Evolutionary conservation across 371 early-diverging fungal species (phyloP).

Genomic region (Polyrhizophydium stewartii): DNA sequence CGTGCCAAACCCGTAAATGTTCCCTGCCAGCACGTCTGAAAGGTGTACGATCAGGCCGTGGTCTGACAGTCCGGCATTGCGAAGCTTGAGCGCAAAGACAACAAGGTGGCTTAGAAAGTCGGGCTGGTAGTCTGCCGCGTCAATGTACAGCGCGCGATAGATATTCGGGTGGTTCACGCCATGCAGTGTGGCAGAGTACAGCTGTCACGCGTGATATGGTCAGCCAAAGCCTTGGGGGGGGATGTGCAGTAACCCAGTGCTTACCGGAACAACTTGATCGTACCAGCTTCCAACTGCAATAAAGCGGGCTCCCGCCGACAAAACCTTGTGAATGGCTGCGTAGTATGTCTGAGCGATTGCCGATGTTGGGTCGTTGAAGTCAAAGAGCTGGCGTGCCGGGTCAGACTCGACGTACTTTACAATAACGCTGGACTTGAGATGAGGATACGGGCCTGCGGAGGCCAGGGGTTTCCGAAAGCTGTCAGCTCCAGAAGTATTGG

Average conservation of each 20-base stretch:
- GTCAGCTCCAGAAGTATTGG: too few relatives aligned
- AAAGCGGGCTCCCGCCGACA: slow-evolving; percentile 63
- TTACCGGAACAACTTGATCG: slow-evolving; percentile 87
- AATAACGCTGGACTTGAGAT: slow-evolving; percentile 69
- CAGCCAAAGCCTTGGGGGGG: not conserved
- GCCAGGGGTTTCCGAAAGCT: not conserved
- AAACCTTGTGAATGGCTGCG: slow-evolving; percentile 60
- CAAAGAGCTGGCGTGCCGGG: slow-evolving; percentile 87
- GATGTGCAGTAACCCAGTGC: slow-evolving; percentile 3
- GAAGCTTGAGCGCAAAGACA: slow-evolving; percentile 71
- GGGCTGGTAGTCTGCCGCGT: slow-evolving; percentile 62
- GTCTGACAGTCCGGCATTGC: slow-evolving; percentile 80
- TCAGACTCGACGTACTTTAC: slow-evolving; percentile 87
- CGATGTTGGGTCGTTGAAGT: slow-evolving; percentile 76
- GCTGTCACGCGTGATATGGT: slow-evolving; percentile 9
- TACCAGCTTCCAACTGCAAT: slow-evolving; percentile 74
- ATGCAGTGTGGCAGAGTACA: slow-evolving; percentile 85
- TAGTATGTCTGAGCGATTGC: slow-evolving; percentile 59
- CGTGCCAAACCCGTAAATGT: slow-evolving; percentile 68
- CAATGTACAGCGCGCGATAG: slow-evolving; percentile 83
- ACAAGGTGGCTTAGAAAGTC: slow-evolving; percentile 85
- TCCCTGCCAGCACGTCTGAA: slow-evolving; percentile 80
- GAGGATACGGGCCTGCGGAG: slow-evolving; percentile 67
- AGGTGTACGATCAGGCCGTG: slow-evolving; percentile 79
- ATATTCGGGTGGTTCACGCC: slow-evolving; percentile 82